These are phyloP conservation scores for Phlegmacium glaucopus DNA, from an alignment of 768 basidiomycete genomes.

Conservation along the genomic window DNA sequence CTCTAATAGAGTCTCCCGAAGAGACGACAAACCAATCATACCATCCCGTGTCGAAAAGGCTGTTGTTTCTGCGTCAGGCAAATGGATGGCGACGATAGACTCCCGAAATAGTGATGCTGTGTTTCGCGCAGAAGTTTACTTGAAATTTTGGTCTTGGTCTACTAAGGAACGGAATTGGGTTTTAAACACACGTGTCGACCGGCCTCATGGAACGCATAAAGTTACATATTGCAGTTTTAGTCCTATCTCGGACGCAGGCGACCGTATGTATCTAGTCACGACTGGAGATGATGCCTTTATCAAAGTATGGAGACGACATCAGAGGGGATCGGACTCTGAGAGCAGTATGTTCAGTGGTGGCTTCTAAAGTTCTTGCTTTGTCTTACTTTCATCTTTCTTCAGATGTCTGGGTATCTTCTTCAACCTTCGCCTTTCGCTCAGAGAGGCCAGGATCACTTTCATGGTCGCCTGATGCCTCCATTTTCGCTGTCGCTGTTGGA, in stretches of 20 bases:
- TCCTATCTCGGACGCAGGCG: constrained; percentile 32
- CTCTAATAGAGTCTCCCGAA: constrained; percentile 84
- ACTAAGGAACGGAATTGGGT: constrained; percentile 56
- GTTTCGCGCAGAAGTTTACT: constrained; percentile 65
- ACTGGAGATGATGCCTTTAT: constrained; percentile 72
- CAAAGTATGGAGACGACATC: constrained; percentile 50
- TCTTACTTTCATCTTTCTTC: constrained; percentile 3
- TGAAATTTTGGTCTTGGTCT: constrained; percentile 93
- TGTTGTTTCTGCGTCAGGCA: constrained; percentile 61
- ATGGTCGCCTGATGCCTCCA: constrained; percentile 86
- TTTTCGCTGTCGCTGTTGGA: constrained; percentile 73
- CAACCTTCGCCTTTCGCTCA: constrained; percentile 67
- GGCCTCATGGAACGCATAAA: constrained; percentile 69
- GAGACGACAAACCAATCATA: constrained; percentile 74
- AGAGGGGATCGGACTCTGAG: constrained; percentile 23
- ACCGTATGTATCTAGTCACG: constrained; percentile 56
- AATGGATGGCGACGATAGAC: constrained; percentile 94
- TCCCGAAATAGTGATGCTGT: constrained; percentile 61
- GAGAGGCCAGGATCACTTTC: constrained; percentile 60
- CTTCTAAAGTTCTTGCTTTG: constrained; percentile 22
- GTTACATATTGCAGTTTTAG: constrained; percentile 72
- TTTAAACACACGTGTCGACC: constrained; percentile 87
- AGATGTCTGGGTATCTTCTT: constrained; percentile 82
- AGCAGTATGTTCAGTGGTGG: constrained; percentile 3
- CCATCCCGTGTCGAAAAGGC: constrained; percentile 72